A percentile compares a stretch with the other conserved stretches of the same genome.
phyloP scores from a whole-genome alignment of 805 yeast species.

The Danielia oregonensis region DNA sequence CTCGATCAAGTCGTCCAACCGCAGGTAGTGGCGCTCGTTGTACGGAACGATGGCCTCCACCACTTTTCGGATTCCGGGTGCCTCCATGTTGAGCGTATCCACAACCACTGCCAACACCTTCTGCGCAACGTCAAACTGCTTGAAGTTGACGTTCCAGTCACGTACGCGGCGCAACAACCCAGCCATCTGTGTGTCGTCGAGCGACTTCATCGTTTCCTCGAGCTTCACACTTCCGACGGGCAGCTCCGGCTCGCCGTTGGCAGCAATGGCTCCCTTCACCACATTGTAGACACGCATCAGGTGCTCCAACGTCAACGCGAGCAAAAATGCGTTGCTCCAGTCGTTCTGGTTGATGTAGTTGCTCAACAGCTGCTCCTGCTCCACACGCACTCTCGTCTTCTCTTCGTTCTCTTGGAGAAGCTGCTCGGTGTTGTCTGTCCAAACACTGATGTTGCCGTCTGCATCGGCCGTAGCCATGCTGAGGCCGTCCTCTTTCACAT shows the following conservation, averaged over 20 bases:
- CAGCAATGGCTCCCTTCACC: constrained; percentile 54
- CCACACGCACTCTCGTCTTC: constrained; percentile 57
- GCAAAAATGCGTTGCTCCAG: constrained; percentile 84
- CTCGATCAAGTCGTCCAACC: constrained; percentile 79
- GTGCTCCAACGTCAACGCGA: constrained; percentile 84
- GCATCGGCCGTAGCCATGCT: constrained; percentile 86
- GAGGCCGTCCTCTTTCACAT: constrained; percentile 61
- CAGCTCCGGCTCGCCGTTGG: constrained; percentile 47
- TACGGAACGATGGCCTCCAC: constrained; percentile 84
- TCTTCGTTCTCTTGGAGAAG: constrained; percentile 48
- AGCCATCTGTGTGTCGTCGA: constrained; percentile 58
- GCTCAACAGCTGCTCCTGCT: constrained; percentile 82
- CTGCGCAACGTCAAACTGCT: constrained; percentile 78
- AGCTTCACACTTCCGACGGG: constrained; percentile 54
- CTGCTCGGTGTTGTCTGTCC: constrained; percentile 87
- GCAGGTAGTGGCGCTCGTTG: constrained; percentile 74
- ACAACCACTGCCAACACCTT: constrained; percentile 66
- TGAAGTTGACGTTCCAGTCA: constrained; percentile 93
- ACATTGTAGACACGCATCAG: constrained; percentile 86
- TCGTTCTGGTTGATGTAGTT: constrained; percentile 69
- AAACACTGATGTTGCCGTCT: constrained; percentile 84
- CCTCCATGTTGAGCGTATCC: constrained; percentile 48
- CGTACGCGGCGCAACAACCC: constrained; percentile 70
- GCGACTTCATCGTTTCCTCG: constrained; percentile 56
- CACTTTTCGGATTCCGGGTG: constrained; percentile 60